Evolutionary conservation across 805 yeast genomes (phyloP), one percentile per base, ranked within the genome.

Genomic region (Clavispora santaluciae): DNA sequence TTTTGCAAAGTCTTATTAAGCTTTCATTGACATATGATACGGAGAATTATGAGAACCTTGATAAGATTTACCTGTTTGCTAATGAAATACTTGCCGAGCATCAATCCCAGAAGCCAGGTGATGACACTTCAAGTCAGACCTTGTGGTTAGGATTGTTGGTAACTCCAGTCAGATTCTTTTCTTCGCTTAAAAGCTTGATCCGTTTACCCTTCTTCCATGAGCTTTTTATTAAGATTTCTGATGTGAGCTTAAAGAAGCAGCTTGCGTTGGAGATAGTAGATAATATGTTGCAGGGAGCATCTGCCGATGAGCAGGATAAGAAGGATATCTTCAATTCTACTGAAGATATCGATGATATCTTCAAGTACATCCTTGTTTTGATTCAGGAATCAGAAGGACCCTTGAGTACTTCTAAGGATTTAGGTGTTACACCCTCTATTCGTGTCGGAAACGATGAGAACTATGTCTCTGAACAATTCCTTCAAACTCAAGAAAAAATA

Each of bases 11-110:
- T n/a, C 70, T 86, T 23, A 70, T 83, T 38, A 75, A 74, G 46
- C 60, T 90, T 34, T 73, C 88, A 0, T 66, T 87, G 30, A 68
- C 73, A 4, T 86, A 81, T 63, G 85, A 85, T 55, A 84, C 87
- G 6, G 65, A 73, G 0, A 76, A 80, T 42, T 70, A 69, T 45
- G 73, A 68, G 5, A 78, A 85, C 57, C 66, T 89, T 41, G 81
- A 86, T 55, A 61, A 64, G 24, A 68, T 89, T 20, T 83, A 76
- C 59, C 61, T 75, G 42, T 81, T 75, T 56, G 80, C 87, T 1
- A 63, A 59, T 44, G 70, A 49, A 66, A 72, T 49, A 12, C 58
- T 61, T 45, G 44, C 56, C 54, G 50, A 35, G 16, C 50, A 40
- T n/a, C 33, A 26, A 6, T n/a, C 30, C 9, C 39, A 10, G 17